These are phyloP conservation scores for Amanita pallidorosea DNA, from an alignment of 768 basidiomycete genomes.

Conservation along the genomic window DNA sequence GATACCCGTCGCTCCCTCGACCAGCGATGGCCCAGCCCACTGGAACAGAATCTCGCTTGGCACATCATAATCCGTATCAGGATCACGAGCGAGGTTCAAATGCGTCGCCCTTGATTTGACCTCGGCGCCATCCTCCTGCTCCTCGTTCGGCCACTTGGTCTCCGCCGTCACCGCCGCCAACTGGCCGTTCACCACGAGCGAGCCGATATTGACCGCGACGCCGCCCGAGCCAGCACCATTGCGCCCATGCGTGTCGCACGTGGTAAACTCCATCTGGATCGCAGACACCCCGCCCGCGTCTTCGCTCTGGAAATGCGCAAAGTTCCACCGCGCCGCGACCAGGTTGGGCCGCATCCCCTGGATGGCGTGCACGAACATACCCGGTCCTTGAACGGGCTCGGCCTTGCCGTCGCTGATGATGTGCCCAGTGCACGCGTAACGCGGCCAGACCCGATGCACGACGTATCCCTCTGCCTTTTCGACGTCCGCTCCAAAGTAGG, in stretches of 20 bases:
- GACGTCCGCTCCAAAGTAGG: constrained; percentile 70
- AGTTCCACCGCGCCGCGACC: constrained; percentile 92
- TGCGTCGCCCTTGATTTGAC: constrained; percentile 63
- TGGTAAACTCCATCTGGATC: constrained; percentile 94
- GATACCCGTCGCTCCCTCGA: constrained; percentile 37
- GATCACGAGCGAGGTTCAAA: constrained; percentile 47
- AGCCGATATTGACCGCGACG: constrained; percentile 79
- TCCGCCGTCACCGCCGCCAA: constrained; percentile 70
- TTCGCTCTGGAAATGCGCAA: constrained; percentile 79
- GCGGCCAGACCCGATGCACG: constrained; percentile 87
- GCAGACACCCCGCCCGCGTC: constrained; percentile 70
- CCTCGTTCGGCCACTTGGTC: constrained; percentile 64
- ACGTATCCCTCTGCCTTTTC: constrained; percentile 75
- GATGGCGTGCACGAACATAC: constrained; percentile 92
- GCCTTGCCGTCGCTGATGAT: constrained; percentile 60
- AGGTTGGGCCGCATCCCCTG: constrained; percentile 97
- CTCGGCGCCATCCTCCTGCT: constrained; percentile 27
- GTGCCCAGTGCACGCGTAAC: constrained; percentile 49
- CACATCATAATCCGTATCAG: constrained; percentile 71
- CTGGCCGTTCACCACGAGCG: constrained; percentile 72
- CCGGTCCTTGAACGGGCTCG: constrained; percentile 43
- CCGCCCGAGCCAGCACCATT: constrained; percentile 74
- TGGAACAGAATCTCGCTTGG: constrained; percentile 62
- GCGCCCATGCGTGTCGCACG: constrained; percentile 67
- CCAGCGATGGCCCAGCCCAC: constrained; percentile 67